These are phyloP conservation scores for Casuarina cunninghamiana DNA, from an alignment of 306 rosid genomes.

Conservation along the genomic window DNA sequence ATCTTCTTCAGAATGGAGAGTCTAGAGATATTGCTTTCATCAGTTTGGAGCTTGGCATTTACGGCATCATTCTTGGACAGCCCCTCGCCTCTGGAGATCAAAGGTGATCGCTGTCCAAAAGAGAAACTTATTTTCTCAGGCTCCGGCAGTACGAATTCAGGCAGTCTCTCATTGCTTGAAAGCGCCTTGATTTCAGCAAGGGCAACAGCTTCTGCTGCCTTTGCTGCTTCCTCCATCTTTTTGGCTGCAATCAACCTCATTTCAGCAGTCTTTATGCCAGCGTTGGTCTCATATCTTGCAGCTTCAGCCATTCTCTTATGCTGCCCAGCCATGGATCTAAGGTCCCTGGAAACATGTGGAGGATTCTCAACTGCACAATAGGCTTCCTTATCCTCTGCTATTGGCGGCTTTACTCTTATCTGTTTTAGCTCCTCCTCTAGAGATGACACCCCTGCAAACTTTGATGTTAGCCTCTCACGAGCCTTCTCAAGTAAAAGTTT, in stretches of 20 bases:
- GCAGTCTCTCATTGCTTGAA: constrained; percentile 38
- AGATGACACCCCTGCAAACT: constrained; percentile 65
- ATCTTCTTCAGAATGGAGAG: constrained; percentile 53
- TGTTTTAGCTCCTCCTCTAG: constrained; percentile 45
- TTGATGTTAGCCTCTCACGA: constrained; percentile 56
- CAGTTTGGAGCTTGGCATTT: constrained; percentile 53
- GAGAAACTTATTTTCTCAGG: constrained; percentile 52
- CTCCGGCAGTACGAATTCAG: constrained; percentile 49
- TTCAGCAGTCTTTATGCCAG: constrained; percentile 69
- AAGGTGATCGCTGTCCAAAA: constrained; percentile 39
- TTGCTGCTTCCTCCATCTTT: constrained; percentile 98
- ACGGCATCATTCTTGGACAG: constrained; percentile 47
- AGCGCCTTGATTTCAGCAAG: constrained; percentile 81
- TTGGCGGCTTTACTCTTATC: constrained; percentile 29
- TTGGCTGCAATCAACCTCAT: constrained; percentile 92
- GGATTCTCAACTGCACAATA: constrained; percentile 24
- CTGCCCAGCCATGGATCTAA: constrained; percentile 29
- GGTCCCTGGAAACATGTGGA: constrained; percentile 23
- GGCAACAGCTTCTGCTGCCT: constrained; percentile 93
- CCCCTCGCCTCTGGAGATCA: constrained; percentile 38
- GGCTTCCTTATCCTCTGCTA: constrained; percentile 23
- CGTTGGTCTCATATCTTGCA: constrained; percentile 33
- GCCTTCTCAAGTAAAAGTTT: constrained; percentile 67
- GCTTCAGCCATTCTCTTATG: constrained; percentile 37
- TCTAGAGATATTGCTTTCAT: constrained; percentile 56